Evolutionary conservation across 768 basidiomycete genomes (phyloP), one percentile per base, ranked within the genome.

Genomic region (Cubamyces lactineus): DNA sequence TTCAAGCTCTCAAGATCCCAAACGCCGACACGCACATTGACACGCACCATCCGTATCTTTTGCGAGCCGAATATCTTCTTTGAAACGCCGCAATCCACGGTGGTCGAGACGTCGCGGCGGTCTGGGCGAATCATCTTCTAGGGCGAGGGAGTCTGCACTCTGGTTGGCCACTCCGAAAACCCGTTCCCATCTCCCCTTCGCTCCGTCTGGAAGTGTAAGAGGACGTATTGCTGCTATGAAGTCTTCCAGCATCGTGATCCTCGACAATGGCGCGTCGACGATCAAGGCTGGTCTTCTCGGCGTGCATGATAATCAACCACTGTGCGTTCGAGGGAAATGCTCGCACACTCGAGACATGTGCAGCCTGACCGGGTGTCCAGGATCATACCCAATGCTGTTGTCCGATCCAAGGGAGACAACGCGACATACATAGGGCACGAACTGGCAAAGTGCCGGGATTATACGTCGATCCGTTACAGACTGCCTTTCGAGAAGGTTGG

Each of bases 201-300:
- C 61, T 62, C 61, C 61, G 61, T 55, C 54, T 42, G 41, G 59
- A 9, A 42, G 21, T 26, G 15, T 23, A 17, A 15, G 11, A 50
- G 30, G 39, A 9, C 43, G 23, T 24, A 39, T 39, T 49, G 39
- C 39, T 16, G 40, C 41, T 23, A 65, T 65, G 64, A 59, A 40
- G 19, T 9, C 59, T n/a, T 45, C 51, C 38, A 41, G 46, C 38
- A 58, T 50, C 3, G 40, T 95, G 57, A 79, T 96, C 15, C 79
- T 96, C 47, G 95, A 98, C 73, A 98, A 96, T 71, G 95, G 95
- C 42, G 95, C 86, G 11, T 86, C 83, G 39, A 84, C 84, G 4
- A 87, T 96, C 73, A 98, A 97, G 71, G 83, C 84, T 28, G 91
- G 92, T 1, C 61, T 86, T 24, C 79, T 78, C 49, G 73, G 68